Base-by-base conservation (phyloP, 805 yeast genomes). In the Saturnispora ahearnii region DNA sequence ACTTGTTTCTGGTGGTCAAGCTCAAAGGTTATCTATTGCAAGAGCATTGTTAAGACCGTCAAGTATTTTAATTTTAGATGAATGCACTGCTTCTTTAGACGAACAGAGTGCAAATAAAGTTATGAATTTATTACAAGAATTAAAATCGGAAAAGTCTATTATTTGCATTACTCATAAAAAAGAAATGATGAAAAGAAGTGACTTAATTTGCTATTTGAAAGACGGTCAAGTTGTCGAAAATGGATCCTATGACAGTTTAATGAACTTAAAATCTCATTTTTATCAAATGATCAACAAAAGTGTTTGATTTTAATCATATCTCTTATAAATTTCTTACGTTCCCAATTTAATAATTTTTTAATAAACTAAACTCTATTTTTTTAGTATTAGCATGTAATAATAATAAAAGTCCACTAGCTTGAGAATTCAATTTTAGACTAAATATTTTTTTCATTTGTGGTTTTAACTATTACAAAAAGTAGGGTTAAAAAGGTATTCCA, bases 31-130 rank as follows among this genome's bases (percentile, higher is more conserved):
- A 2, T 82, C 93, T 0, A 79, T 93, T 46, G 96, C 91, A 0
- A 73, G 98, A 46, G 93, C 96, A 0, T 54, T 93, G 3, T 51
- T 90, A 4, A 67, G 90, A 34, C 69, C 73, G 21, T 93, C 97
- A 0, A 68, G 69, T 30, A 56, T 81, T 9, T 70, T 81, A n/a
- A 72, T 93, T 5, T 64, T 93, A 45, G 99, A 93, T 65, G 99
- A 93, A 62, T 83, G 90, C 57, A 89, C 98, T 0, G 82, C 97
- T 0, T 85, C 96, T 0, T 69, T 93, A 45, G 99, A 93, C 62
- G 71, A 82, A 0, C 75, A 71, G 18, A 84, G 82, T 55, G 64
- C 84, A 0, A 57, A 60, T 7, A 59, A 62, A 2, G 74, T 93
- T n/a, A 67, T 73, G 13, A 59, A 72, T 1, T 55, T 87, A 51